Conservation (phyloP, 1,139 yeast genomes). For the Candida dubliniensis region DNA sequence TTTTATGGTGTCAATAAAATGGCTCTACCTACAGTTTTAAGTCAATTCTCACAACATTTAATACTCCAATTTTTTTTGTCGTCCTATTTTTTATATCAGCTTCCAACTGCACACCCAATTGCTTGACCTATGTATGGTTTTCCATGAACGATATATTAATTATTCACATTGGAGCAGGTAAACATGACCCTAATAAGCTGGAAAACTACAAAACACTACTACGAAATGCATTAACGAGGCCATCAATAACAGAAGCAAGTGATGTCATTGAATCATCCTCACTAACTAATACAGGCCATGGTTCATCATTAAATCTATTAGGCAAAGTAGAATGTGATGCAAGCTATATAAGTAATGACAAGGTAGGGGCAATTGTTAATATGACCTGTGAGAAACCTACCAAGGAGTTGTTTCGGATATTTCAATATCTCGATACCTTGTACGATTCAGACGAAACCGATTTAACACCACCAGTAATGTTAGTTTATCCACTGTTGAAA, state of each 20-base stretch:
- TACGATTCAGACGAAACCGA: conserved; percentile 19
- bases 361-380: conserved; percentile 26
- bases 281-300: conserved; percentile 57
- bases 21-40: too few species aligned
- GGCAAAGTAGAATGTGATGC: conserved; percentile 60
- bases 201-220: conserved; percentile 24
- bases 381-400: conserved; percentile 26
- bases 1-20: too few species aligned
- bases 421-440: conserved; percentile 15
- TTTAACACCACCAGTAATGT: conserved; percentile 26
- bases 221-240: conserved; percentile 19
- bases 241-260: conserved; percentile 19
- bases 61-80: too few species aligned
- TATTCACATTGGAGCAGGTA: conserved; percentile 45
- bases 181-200: conserved; percentile 23
- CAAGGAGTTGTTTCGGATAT: conserved; percentile 21
- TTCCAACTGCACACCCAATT: too few species aligned
- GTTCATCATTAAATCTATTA: conserved; percentile 47
- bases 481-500: conserved; percentile 18
- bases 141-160: conserved; percentile 15
- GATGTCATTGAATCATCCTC: conserved; percentile 42
- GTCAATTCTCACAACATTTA: too few species aligned
- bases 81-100: too few species aligned
- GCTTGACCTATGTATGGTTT: too few species aligned
- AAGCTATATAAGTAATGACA: conserved; percentile 23